phyloP scores from a whole-genome alignment of 2,329 filamentous ascomycete genomes.

The Cytospora piceicola region DNA sequence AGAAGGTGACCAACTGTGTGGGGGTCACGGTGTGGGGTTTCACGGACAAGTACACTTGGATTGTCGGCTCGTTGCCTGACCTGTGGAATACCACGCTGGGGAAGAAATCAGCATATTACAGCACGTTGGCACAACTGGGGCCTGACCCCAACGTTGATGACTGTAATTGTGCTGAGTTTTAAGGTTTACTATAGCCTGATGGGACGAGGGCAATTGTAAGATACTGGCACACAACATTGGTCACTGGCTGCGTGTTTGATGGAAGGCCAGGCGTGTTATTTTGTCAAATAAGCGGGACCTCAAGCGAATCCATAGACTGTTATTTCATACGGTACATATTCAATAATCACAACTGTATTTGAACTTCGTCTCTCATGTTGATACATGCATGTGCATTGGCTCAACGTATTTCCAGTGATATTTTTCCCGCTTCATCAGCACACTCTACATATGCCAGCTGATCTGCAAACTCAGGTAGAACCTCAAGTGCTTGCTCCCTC shows the following conservation, averaged over 20 bases:
- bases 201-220: neutral
- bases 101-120: slow-evolving; percentile 34
- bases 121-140: slow-evolving; percentile 8
- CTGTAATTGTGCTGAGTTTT: slow-evolving; percentile 9
- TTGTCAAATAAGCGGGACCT: neutral
- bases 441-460: neutral
- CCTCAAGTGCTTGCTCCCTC: too few relatives aligned
- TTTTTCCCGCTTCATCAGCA: neutral
- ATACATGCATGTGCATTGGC: too few relatives aligned
- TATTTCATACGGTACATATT: neutral
- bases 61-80: slow-evolving; percentile 33
- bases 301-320: neutral
- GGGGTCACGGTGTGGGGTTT: slow-evolving; percentile 39
- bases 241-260: neutral
- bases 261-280: neutral
- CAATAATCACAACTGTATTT: neutral
- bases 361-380: neutral
- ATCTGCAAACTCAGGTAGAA: neutral
- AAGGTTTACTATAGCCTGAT: neutral
- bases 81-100: slow-evolving; percentile 33
- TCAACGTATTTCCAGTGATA: too few relatives aligned
- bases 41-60: slow-evolving; percentile 36
- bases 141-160: slow-evolving; percentile 4
- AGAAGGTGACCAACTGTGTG: slow-evolving; percentile 36
- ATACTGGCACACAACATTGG: neutral